Conservation (phyloP, 2,329 filamentous ascomycete species). For the Gyromitra esculenta region DNA sequence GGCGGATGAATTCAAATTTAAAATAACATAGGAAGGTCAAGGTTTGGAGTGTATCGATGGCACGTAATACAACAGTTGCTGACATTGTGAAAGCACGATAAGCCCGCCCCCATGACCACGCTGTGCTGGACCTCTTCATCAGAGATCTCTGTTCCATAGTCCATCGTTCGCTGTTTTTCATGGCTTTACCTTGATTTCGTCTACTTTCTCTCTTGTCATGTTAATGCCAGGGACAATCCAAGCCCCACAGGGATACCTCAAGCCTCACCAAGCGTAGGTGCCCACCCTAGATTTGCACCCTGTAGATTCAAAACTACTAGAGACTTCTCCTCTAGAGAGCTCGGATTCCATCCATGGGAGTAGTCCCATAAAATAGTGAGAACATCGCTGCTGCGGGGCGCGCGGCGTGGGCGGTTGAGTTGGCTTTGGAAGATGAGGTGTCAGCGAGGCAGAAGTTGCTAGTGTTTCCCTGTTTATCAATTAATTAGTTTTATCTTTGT, state of each 20-base stretch:
- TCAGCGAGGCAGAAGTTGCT: constrained; percentile 71
- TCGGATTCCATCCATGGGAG: constrained; percentile 92
- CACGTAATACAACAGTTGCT: constrained; percentile 22
- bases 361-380: constrained; percentile 90
- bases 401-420: constrained; percentile 48
- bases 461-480: constrained; percentile 59
- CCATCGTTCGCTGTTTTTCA: constrained; percentile 23
- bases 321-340: constrained; percentile 81
- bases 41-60: constrained; percentile 24
- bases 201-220: constrained; percentile 81
- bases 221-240: constrained; percentile 94
- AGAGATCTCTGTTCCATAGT: constrained; percentile 12
- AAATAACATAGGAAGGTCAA: constrained; percentile 5
- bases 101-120: constrained; percentile 18
- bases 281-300: constrained; percentile 86
- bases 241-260: constrained; percentile 87
- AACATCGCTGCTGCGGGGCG: constrained; percentile 65
- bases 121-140: constrained; percentile 7
- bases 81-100: constrained; percentile 21
- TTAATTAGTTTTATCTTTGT: constrained; percentile 16
- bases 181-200: constrained; percentile 67
- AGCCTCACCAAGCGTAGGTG: constrained; percentile 94
- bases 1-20: neutral
- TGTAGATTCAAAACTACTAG: constrained; percentile 86
- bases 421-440: constrained; percentile 64